Evolutionary conservation across 768 basidiomycete genomes (phyloP).

Genomic region (Amanita jacksonii): DNA sequence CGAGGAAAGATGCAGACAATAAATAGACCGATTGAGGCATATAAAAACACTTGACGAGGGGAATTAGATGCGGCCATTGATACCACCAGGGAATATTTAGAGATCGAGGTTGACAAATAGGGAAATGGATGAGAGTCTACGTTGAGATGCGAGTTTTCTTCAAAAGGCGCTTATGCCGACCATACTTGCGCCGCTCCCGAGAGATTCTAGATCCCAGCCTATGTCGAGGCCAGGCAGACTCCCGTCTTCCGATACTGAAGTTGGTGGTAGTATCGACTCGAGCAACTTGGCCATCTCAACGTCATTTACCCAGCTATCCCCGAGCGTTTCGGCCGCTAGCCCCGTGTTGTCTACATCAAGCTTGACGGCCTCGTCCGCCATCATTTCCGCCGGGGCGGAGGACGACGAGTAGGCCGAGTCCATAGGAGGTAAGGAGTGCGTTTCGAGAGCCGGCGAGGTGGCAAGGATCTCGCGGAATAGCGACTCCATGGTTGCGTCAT

Average conservation of each 20-base stretch:
- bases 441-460: slow-evolving; percentile 30
- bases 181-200: background rate
- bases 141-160: background rate
- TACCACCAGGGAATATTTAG: slow-evolving; percentile 1
- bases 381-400: slow-evolving; percentile 9
- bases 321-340: slow-evolving; percentile 10
- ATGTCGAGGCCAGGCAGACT: slow-evolving; percentile 3
- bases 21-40: too few species aligned
- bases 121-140: background rate
- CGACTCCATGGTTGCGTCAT: slow-evolving; percentile 57
- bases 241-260: background rate
- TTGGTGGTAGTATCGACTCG: slow-evolving; percentile 25
- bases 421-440: slow-evolving; percentile 17
- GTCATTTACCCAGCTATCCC: slow-evolving; percentile 30
- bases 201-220: slow-evolving; percentile 7
- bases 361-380: background rate
- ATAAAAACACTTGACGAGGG: too few species aligned
- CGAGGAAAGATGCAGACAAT: too few species aligned
- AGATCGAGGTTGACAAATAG: slow-evolving; percentile 2
- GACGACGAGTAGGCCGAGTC: slow-evolving; percentile 14
- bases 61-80: too few species aligned
- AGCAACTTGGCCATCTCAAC: slow-evolving; percentile 55
- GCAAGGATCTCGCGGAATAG: slow-evolving; percentile 65
- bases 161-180: slow-evolving; percentile 6
- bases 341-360: slow-evolving; percentile 12